A percentile compares a stretch with the other conserved stretches of the same genome.
These are phyloP conservation scores for Geoglossum cookeanum DNA, from an alignment of 2,329 filamentous ascomycete species.

Conservation along the genomic window DNA sequence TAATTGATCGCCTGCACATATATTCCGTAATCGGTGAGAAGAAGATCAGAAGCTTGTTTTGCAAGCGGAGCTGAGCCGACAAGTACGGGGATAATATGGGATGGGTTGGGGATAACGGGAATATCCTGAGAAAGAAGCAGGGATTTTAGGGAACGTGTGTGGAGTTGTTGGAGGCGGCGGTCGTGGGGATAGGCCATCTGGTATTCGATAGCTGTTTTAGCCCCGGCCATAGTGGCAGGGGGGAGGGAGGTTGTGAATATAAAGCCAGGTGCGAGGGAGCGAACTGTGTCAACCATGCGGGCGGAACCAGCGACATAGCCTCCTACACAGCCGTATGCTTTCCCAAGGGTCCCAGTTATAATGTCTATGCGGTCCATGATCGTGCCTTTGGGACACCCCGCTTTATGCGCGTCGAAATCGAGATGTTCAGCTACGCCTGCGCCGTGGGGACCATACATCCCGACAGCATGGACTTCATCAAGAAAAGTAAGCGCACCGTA, in stretches of 20 bases:
- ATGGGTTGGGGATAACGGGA: slow-evolving; percentile 40
- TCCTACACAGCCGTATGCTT: slow-evolving; percentile 93
- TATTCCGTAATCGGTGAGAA: slow-evolving; percentile 76
- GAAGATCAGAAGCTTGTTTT: slow-evolving; percentile 78
- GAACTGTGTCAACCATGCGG: slow-evolving; percentile 77
- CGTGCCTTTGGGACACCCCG: slow-evolving; percentile 57
- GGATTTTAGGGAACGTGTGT: slow-evolving; percentile 87
- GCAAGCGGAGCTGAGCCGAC: slow-evolving; percentile 89
- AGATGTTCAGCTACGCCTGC: slow-evolving; percentile 95
- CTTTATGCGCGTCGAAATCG: slow-evolving; percentile 71
- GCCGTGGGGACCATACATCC: slow-evolving; percentile 94
- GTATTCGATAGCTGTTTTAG: slow-evolving; percentile 80
- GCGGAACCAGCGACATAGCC: slow-evolving; percentile 88
- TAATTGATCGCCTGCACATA: slow-evolving; percentile 99
- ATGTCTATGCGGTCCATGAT: slow-evolving; percentile 95
- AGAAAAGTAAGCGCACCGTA: slow-evolving; percentile 95
- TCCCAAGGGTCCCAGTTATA: slow-evolving; percentile 91
- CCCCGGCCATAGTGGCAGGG: slow-evolving; percentile 91
- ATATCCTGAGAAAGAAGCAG: slow-evolving; percentile 63
- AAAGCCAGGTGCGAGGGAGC: slow-evolving; percentile 88
- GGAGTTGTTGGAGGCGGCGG: slow-evolving; percentile 79
- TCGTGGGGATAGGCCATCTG: slow-evolving; percentile 74
- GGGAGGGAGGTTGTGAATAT: slow-evolving; percentile 97
- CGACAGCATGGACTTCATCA: slow-evolving; percentile 96
- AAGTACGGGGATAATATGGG: slow-evolving; percentile 81